A percentile compares a stretch with the other conserved stretches of the same genome.
phyloP scores from a whole-genome alignment of 2,329 filamentous ascomycete genomes.

The Fusarium sororula region DNA sequence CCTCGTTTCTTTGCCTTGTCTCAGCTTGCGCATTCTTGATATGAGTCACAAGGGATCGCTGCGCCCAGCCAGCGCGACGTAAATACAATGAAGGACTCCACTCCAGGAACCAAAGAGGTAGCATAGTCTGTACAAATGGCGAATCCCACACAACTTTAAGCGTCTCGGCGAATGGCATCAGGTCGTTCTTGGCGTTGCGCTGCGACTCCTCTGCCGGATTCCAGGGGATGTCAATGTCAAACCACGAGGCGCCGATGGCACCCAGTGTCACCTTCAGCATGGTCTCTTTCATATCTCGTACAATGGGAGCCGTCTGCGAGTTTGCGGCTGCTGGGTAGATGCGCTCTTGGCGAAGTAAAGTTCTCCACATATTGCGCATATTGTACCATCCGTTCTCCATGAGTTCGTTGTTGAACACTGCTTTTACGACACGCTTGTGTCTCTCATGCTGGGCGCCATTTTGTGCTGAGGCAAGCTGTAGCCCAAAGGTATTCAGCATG shows the following conservation, averaged over 20 bases:
- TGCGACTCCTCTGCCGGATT: background rate
- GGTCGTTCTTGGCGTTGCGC: background rate
- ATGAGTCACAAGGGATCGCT: background rate
- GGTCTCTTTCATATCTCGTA: background rate
- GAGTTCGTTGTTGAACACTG: background rate
- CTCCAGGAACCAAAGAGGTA: background rate
- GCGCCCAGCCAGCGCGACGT: background rate
- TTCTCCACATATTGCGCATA: background rate
- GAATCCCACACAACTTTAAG: background rate
- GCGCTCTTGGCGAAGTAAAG: background rate
- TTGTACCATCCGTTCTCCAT: background rate
- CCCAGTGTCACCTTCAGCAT: background rate
- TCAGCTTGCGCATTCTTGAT: background rate
- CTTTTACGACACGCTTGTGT: background rate
- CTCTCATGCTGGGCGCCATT: background rate
- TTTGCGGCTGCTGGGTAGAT: background rate
- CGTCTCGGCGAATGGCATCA: background rate
- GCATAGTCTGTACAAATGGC: background rate
- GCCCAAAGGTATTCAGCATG: background rate
- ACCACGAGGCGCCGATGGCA: background rate
- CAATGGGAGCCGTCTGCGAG: background rate
- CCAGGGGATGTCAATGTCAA: background rate
- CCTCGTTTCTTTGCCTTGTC: background rate
- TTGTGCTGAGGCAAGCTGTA: background rate
- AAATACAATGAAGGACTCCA: background rate